Evolutionary conservation across 805 yeast species (phyloP).

Genomic region (Candida adriatica): DNA sequence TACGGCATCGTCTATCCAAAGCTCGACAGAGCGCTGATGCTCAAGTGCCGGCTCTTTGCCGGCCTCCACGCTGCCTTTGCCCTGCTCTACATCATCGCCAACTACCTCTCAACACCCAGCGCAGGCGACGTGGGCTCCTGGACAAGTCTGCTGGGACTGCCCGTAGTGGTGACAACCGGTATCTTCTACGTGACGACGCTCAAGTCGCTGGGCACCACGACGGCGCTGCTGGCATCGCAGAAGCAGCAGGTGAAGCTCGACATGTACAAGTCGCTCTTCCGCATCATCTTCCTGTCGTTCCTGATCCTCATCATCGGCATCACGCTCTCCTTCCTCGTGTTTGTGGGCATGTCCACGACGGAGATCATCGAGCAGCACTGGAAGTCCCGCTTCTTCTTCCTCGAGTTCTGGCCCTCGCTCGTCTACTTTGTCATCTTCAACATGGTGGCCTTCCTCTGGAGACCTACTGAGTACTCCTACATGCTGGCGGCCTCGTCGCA

Average conservation of each 20-base stretch:
- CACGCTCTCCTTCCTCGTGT: conserved; percentile 59
- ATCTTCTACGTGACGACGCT: conserved; percentile 71
- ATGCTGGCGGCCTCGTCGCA: conserved; percentile 93
- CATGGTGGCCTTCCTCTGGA: conserved; percentile 86
- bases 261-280: conserved; percentile 76
- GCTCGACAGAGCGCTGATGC: conserved; percentile 68
- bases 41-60: conserved; percentile 56
- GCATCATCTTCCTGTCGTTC: conserved; percentile 67
- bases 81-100: conserved; percentile 45
- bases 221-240: conserved; percentile 66
- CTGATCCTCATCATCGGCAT: conserved; percentile 66
- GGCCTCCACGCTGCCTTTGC: conserved; percentile 49
- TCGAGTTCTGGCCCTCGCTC: conserved; percentile 93
- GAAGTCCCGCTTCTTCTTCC: conserved; percentile 83
- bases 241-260: conserved; percentile 86
- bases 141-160: conserved; percentile 41
- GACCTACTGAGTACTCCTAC: conserved; percentile 94
- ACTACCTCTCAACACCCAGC: conserved; percentile 45
- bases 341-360: conserved; percentile 65
- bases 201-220: conserved; percentile 67
- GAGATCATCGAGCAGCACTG: conserved; percentile 82
- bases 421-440: conserved; percentile 80
- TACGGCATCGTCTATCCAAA: conserved; percentile 92
- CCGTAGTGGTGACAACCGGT: conserved; percentile 63
- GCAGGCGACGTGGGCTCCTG: conserved; percentile 29